A percentile compares a stretch with the other conserved stretches of the same genome.
These are phyloP conservation scores for Hibiscus tridactylites DNA, from an alignment of 345 rosid species.

Conservation along the genomic window DNA sequence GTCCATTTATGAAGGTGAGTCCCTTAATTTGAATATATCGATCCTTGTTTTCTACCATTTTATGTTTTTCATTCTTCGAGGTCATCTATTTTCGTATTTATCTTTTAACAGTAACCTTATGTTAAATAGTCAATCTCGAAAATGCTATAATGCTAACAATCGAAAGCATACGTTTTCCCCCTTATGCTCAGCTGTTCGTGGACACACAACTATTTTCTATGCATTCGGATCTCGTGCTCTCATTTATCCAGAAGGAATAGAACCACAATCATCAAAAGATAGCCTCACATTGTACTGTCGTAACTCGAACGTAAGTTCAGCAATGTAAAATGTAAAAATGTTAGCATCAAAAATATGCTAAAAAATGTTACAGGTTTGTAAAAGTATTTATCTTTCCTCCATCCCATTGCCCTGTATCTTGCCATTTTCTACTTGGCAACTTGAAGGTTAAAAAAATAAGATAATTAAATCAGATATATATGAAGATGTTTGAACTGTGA, in stretches of 20 bases:
- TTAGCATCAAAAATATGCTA: not conserved
- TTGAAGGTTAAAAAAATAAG: not conserved
- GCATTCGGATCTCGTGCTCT: slow-evolving; percentile 87
- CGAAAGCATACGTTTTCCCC: not conserved
- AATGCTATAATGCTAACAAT: not conserved
- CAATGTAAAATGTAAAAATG: slow-evolving; percentile 4
- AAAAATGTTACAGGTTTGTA: no score
- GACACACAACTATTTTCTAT: slow-evolving; percentile 97
- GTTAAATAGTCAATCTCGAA: no score
- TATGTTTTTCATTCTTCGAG: not conserved
- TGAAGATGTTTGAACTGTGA: no score
- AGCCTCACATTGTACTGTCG: not conserved
- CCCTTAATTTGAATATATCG: not conserved
- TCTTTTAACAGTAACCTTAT: no score
- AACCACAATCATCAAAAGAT: not conserved
- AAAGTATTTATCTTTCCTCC: not conserved
- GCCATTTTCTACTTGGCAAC: not conserved
- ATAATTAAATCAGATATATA: no score
- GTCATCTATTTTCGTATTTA: not conserved
- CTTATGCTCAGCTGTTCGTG: slow-evolving; percentile 49
- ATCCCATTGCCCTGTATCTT: not conserved
- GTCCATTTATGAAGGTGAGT: slow-evolving; percentile 81
- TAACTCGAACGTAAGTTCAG: slow-evolving; percentile 25
- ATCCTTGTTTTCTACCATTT: not conserved
- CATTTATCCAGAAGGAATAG: slow-evolving; percentile 88